phyloP scores from a whole-genome alignment of 1,284 basidiomycete species.

The Pyrrhoderma lamaoense region DNA sequence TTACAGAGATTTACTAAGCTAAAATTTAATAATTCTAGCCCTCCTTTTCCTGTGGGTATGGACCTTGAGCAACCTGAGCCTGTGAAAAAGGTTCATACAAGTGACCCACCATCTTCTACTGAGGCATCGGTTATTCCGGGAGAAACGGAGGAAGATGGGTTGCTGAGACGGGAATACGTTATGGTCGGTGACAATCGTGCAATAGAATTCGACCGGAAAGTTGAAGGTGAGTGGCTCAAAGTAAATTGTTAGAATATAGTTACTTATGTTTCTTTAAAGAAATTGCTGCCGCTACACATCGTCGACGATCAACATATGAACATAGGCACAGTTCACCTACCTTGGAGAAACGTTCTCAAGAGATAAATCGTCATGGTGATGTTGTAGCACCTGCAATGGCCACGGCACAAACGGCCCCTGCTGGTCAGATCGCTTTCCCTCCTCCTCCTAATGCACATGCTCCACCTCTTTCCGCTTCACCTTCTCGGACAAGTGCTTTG shows the following conservation, averaged over 20 bases:
- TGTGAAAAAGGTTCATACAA: conserved; percentile 6
- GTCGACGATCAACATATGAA: conserved; percentile 51
- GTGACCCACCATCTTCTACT: conserved; percentile 35
- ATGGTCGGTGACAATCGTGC: conserved; percentile 68
- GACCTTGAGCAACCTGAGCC: conserved; percentile 13
- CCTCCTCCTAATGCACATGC: conserved; percentile 35
- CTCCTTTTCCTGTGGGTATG: conserved; percentile 10
- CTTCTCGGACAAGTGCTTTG: conserved; percentile 65
- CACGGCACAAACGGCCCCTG: conserved; percentile 20
- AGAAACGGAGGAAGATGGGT: conserved; percentile 73
- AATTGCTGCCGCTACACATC: conserved; percentile 49
- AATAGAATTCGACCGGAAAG: conserved; percentile 69
- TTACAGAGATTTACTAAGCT: not conserved
- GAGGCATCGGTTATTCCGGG: conserved; percentile 72
- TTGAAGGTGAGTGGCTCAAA: conserved; percentile 50
- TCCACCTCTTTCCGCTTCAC: conserved; percentile 55
- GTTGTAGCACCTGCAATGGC: conserved; percentile 25
- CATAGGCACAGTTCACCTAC: conserved; percentile 40
- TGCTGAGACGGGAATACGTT: conserved; percentile 69
- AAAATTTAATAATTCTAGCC: conserved; percentile 4
- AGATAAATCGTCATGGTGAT: conserved; percentile 23
- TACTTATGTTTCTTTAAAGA: conserved; percentile 35
- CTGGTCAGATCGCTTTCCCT: conserved; percentile 49
- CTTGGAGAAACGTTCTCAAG: conserved; percentile 30
- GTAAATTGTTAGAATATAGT: not conserved